These are phyloP conservation scores for Scolecobasidium constrictum DNA, from an alignment of 2,329 filamentous ascomycete genomes.

Conservation along the genomic window DNA sequence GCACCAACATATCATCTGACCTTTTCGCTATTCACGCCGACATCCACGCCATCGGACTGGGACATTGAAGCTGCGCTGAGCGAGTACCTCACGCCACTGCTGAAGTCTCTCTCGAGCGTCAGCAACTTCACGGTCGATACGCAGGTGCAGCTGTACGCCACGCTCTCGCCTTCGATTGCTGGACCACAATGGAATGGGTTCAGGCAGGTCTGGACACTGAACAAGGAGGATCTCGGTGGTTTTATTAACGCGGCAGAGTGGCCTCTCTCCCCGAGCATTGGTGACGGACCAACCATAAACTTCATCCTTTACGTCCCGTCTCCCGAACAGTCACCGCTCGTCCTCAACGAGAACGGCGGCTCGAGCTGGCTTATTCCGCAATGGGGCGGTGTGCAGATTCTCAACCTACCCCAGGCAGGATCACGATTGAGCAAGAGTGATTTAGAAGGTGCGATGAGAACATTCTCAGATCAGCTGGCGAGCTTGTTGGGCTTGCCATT, in stretches of 20 bases:
- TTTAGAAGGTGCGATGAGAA: constrained; percentile 72
- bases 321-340: constrained; percentile 48
- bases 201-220: constrained; percentile 54
- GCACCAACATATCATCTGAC: constrained; percentile 90
- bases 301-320: constrained; percentile 87
- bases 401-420: constrained; percentile 40
- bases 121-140: constrained; percentile 95
- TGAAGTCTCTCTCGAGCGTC: constrained; percentile 68
- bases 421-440: constrained; percentile 50
- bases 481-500: constrained; percentile 78
- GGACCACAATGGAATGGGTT: constrained; percentile 43
- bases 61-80: constrained; percentile 75
- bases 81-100: constrained; percentile 70
- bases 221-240: constrained; percentile 77
- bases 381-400: constrained; percentile 72
- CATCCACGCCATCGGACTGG: constrained; percentile 72
- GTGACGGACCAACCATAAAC: constrained; percentile 85
- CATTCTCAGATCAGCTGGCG: constrained; percentile 82
- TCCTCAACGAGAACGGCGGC: constrained; percentile 47
- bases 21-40: constrained; percentile 85
- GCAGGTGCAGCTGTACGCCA: constrained; percentile 87
- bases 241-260: constrained; percentile 98
- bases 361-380: constrained; percentile 89
- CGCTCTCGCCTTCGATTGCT: constrained; percentile 50
- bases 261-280: constrained; percentile 91